Evolutionary conservation across 176 grass and related monocot genomes (phyloP).

Genomic region (Phyllostachys edulis): DNA sequence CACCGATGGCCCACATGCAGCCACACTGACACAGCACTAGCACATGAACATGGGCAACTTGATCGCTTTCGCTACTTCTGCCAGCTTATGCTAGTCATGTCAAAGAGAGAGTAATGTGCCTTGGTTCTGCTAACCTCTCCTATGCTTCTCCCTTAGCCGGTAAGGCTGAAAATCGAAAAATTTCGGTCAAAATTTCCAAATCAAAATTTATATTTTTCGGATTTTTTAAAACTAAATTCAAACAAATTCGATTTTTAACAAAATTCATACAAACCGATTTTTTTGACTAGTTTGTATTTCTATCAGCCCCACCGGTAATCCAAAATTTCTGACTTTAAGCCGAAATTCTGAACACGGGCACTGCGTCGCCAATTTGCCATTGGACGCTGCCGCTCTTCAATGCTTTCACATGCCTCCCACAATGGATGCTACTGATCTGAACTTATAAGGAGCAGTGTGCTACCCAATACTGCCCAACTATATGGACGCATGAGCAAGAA

Average conservation of each 20-base stretch:
- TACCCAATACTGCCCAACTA: not conserved
- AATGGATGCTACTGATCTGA: not conserved
- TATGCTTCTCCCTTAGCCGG: not conserved
- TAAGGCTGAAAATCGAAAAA: too few relatives aligned
- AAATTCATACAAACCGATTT: too few relatives aligned
- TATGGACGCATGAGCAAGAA: not conserved
- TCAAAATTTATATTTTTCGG: too few relatives aligned
- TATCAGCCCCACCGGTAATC: too few relatives aligned
- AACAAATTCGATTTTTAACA: too few relatives aligned
- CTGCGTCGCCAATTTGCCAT: not conserved
- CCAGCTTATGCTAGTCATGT: not conserved
- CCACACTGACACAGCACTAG: not conserved
- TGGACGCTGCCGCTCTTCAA: not conserved
- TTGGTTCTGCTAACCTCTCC: not conserved
- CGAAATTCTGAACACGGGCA: too few relatives aligned
- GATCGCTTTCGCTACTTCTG: not conserved
- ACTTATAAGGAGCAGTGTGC: not conserved
- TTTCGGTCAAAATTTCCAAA: too few relatives aligned
- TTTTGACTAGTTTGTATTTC: too few relatives aligned
- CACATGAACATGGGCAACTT: not conserved
- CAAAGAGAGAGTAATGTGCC: not conserved
- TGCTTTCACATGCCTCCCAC: slow-evolving; percentile 37
- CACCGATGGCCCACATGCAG: not conserved
- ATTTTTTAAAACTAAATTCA: too few relatives aligned
- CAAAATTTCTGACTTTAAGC: too few relatives aligned